Base-by-base conservation (phyloP, 2,329 filamentous ascomycete genomes). In the Chaetomiaceae sp. region DNA sequence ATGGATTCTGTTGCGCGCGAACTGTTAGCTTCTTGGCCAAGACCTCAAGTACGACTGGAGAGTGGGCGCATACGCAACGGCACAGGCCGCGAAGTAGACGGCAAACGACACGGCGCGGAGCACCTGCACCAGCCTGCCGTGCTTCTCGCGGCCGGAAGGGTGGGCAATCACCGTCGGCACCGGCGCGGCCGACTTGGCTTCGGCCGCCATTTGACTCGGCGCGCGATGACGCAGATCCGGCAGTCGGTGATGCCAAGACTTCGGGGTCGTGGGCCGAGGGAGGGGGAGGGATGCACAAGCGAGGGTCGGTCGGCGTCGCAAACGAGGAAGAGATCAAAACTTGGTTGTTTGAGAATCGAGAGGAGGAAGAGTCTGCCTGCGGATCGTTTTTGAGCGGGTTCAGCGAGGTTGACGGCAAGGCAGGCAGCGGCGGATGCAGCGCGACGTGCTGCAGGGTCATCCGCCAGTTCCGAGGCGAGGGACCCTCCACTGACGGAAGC, bases 91-190 rank as follows among this genome's bases (percentile, higher is more conserved):
- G 62, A 85, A 83, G 65, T 83, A 85, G 56, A 78, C 31, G 20
- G 63, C 66, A 56, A 83, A 75, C 9, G 73, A 70, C n/a, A 78
- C 47, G 36, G 76, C 76, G n/a, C 82, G 75, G 36, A 83, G 46
- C 22, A 77, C 60, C 61, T 82, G 78, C 55, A 76, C 72, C 14
- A 73, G 61, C 8, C 68, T 66, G 44, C 79, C 76, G 67, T 84
- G 74, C 55, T 78, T 75, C 49, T 74, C 68, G 51, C 75, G 74
- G n/a, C 81, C 81, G 2, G 79, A 80, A 0, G 81, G 80, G 63
- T 84, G 80, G 44, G 45, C 29, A 17, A 7, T 17, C 15, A 47
- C 37, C 12, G 20, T 33, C n/a, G 43, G 47, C 29, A 38, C 52
- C 17, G 49, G 49, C 27, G 46, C 56, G 14, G 48, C 25, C 14